Evolutionary conservation across 1,139 yeast species (phyloP).

Genomic region (Wickerhamomyces sp.): DNA sequence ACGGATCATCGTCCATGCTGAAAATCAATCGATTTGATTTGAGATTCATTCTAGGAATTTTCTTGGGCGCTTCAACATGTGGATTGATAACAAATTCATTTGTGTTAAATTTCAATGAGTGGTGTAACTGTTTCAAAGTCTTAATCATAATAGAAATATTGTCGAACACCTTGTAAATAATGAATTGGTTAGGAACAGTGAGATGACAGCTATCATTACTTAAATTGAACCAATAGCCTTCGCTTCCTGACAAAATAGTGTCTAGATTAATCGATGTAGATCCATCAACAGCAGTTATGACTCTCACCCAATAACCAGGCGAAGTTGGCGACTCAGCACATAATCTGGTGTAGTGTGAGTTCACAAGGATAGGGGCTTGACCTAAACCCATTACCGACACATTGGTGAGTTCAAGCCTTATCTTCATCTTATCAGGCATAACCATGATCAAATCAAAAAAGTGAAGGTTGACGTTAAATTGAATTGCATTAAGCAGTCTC

Average conservation of each 20-base stretch:
- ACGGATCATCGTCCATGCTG: conserved; percentile 78
- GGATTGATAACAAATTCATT: conserved; percentile 35
- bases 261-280: conserved; percentile 22
- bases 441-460: conserved; percentile 25
- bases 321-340: conserved; percentile 53
- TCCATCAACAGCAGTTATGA: conserved; percentile 40
- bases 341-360: conserved; percentile 38
- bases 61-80: conserved; percentile 30
- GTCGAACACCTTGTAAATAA: conserved; percentile 59
- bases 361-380: conserved; percentile 20
- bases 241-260: conserved; percentile 25
- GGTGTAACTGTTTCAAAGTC: conserved; percentile 48
- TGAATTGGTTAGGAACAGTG: conserved; percentile 44
- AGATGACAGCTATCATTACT: conserved; percentile 33
- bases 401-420: conserved; percentile 42
- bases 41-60: conserved; percentile 47
- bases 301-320: conserved; percentile 46
- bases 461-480: conserved; percentile 23
- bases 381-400: conserved; percentile 22
- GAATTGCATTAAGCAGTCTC: conserved; percentile 8
- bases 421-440: conserved; percentile 45
- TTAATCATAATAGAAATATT: conserved; percentile 52
- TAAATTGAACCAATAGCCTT: conserved; percentile 32
- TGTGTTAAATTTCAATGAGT: conserved; percentile 39
- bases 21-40: conserved; percentile 43